These are phyloP conservation scores for Colletotrichum spinosum DNA, from an alignment of 2,329 filamentous ascomycete genomes.

Conservation along the genomic window DNA sequence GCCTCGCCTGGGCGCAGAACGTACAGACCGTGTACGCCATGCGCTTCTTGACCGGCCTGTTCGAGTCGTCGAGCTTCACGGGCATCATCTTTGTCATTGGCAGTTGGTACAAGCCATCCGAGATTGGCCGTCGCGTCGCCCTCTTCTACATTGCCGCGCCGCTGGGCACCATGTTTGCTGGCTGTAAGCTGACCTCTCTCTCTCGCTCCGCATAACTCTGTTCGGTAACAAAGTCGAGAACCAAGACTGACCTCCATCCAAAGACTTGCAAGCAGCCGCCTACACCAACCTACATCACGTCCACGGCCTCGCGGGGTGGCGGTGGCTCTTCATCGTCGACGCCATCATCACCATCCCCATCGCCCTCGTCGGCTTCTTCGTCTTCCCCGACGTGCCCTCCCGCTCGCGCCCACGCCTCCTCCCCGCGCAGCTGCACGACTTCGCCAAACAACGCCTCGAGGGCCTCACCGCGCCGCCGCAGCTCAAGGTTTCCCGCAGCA, in stretches of 20 bases:
- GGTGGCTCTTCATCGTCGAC: conserved; percentile 70
- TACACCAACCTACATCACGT: conserved; percentile 65
- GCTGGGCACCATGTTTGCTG: conserved; percentile 66
- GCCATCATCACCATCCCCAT: conserved; percentile 67
- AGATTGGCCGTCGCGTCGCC: conserved; percentile 62
- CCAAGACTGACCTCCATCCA: not conserved
- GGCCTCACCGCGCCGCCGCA: conserved; percentile 45
- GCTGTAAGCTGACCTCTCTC: conserved; percentile 38
- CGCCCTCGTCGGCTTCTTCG: conserved; percentile 57
- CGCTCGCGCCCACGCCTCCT: conserved; percentile 47
- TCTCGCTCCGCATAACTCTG: too few relatives aligned
- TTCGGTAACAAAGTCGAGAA: too few relatives aligned
- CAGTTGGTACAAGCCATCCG: conserved; percentile 52
- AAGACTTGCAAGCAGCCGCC: conserved; percentile 65
- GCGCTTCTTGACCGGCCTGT: conserved; percentile 57
- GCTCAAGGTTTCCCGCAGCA: conserved; percentile 46
- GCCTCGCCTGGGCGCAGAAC: conserved; percentile 45
- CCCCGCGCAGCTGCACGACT: conserved; percentile 42
- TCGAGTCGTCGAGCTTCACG: conserved; percentile 48
- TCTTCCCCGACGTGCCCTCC: conserved; percentile 46
- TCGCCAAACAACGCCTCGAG: conserved; percentile 46
- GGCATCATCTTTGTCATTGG: conserved; percentile 51
- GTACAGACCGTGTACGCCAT: conserved; percentile 52
- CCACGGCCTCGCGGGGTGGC: conserved; percentile 61
- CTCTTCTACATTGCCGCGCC: conserved; percentile 62